Base-by-base conservation (phyloP, 176 grass and related monocot species). In the Ensete glaucum region DNA sequence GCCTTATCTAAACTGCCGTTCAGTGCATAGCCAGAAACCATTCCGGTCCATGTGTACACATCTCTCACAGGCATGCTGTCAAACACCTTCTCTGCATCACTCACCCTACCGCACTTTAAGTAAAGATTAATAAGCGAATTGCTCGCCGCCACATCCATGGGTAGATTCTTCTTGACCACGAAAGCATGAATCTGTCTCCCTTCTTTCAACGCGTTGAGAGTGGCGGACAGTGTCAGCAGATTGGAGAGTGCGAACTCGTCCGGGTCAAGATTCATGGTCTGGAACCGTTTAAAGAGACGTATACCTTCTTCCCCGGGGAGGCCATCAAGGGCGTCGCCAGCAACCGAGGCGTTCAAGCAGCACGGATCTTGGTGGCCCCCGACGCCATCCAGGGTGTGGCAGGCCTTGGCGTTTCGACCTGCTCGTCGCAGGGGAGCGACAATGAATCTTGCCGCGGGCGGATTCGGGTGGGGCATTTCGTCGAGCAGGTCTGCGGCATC, bases 91-190 rank as follows among this genome's bases (percentile, higher is more conserved):
- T 77, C 60, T 23, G 75, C 75, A 25, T 65, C 75, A 65, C 13
- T 20, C 49, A 66, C 29, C 14, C 19, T 58, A 11, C 13, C 53
- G 21, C 77, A 71, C 54, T 79, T 79, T 16, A 79, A 70, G 54
- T 79, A 79, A 20, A 79, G 54, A 79, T 79, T 70, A 16, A 79
- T 55, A 1, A 79, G 65, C 5, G 77, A 79, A 58, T 79, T 79
- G 14, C 34, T 69, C 17, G 29, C 65, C 10, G 64, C 77, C 6
- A 70, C 25, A 48, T 79, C 77, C 65, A 79, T 49, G 9, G 65
- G 50, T 9, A 70, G 23, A 79, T 71, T 79, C 77, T 70, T 79
- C 52, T 79, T 79, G 9, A 58, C 17, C 5, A 70, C 15, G 25
- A 79, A 58, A 79, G 53, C 52, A 48, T 79, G 77, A 5, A 79